Conservation (phyloP, 2,329 filamentous ascomycete species). For the Colletotrichum zoysiae region DNA sequence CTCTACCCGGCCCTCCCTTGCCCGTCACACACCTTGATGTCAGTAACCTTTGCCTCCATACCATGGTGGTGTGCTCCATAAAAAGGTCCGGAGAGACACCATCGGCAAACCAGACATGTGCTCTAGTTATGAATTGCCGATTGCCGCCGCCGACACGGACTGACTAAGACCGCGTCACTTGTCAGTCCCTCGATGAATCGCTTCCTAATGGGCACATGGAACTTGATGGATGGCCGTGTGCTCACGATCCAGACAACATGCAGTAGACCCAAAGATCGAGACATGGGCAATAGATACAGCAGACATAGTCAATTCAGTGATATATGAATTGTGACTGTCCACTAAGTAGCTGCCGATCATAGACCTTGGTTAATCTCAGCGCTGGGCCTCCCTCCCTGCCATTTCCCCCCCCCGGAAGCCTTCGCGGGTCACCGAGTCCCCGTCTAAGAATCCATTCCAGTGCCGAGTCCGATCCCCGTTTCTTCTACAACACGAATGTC, state of each 20-base stretch:
- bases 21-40: slow-evolving; percentile 21
- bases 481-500: slow-evolving; percentile 25
- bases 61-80: background rate
- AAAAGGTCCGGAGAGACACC: background rate
- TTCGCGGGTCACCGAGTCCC: slow-evolving; percentile 27
- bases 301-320: slow-evolving; percentile 26
- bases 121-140: slow-evolving; percentile 19
- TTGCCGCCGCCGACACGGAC: slow-evolving; percentile 30
- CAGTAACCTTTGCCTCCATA: slow-evolving; percentile 6
- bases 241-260: slow-evolving; percentile 25
- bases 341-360: background rate
- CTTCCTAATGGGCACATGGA: background rate
- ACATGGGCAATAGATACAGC: background rate
- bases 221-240: background rate
- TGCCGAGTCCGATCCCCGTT: slow-evolving; percentile 24
- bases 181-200: background rate
- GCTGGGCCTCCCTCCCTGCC: background rate
- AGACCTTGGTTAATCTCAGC: background rate
- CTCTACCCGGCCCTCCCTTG: background rate
- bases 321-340: slow-evolving; percentile 36
- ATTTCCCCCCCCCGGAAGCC: slow-evolving; percentile 8
- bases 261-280: slow-evolving; percentile 26
- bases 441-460: slow-evolving; percentile 33
- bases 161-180: slow-evolving; percentile 12
- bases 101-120: slow-evolving; percentile 1